Base-by-base conservation (phyloP, 139 green algal species). In the Pseudopediastrum boryanum region DNA sequence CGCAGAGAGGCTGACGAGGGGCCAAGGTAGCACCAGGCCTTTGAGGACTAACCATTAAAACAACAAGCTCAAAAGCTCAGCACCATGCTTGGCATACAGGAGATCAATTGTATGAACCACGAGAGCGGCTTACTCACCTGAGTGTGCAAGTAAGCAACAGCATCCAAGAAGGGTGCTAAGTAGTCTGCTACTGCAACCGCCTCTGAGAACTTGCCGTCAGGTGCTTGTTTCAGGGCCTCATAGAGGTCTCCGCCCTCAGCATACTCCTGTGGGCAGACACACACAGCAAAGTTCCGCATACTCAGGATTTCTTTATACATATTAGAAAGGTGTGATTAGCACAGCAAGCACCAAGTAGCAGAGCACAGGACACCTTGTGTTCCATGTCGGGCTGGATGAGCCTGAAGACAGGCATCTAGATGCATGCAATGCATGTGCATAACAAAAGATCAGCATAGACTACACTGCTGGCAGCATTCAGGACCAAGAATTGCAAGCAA, bases 211-310 rank as follows among this genome's bases (percentile, higher is more conserved):
- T n/a, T 31, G 31, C 61, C 42, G 25, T 9, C 25, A 21, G 71
- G 31, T 41, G 42, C 31, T n/a, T 65, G 71, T 50, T 91, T 89
- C 21, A 97, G 75, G 54, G 92, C 88, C 71, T 92, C 85, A 86
- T 94, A 95, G 59, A 96, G 77, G 80, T 97, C 93, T 0, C 93
- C 93, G 3, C 92, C 87, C 67, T 81, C 59, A 58, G 74, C 84
- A 78, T 87, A 88, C 67, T 89, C 84, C 59, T 89, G 77, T 36
- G 44, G 48, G 25, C 1, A 71, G 8, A 52, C 43, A 27, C 21
- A 65, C 39, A n/a, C 33, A 31, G 31, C 41, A 3, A 13, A 35
- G 41, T 38, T 43, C 39, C 13, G 27, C 16, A 43, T 10, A n/a
- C n/a, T 33, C 5, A 29, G n/a, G 19, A 69, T 33, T 33, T 6